Evolutionary conservation across 2,329 filamentous ascomycete species (phyloP), one percentile per base, ranked within the genome.

Genomic region (Metarhizium album): DNA sequence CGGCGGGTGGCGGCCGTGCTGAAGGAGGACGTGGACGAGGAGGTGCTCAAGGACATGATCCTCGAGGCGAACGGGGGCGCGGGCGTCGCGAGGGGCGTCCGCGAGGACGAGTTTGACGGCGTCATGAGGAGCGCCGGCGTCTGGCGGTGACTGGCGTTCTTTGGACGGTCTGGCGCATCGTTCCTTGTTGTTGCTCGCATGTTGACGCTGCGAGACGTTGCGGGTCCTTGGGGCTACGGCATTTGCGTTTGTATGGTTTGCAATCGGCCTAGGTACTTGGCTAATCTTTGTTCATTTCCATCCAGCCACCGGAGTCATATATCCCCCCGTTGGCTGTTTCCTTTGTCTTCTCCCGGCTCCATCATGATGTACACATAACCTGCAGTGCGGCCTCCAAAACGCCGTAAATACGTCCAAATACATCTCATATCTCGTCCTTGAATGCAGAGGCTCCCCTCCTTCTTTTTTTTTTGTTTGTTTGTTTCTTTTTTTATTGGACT

Each of bases 41-140:
- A 88, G 46, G 69, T 95, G 62, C 71, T 98, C 62, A 82, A 80
- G 70, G 90, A 96, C 71, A 98, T 98, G 93, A 85, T 98, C 52
- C 72, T 90, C 46, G 91, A 97, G 74, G 93, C 91, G 46, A 96
- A 94, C 67, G 87, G 87, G 2, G 89, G 87, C 1, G 81, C 77
- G 3, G 84, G 86, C 16, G 78, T 86, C 11, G 79, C 74, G 37
- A 78, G 74, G 51, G 88, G 86, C 7, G 91, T 95, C 9, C 80
- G 74, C 40, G 73, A 83, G 62, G 83, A 86, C 48, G 88, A 96
- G 62, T 95, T 95, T 69, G 85, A 90, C 67, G 80, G 80, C 50
- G 87, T 95, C 4, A 91, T 95, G 89, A 79, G 75, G 57, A 75
- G 86, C 59, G 90, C 90, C 5, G 90, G 90, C 1, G 83, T 90